Base-by-base conservation (phyloP, 2,329 filamentous ascomycete species). In the Volutella citrinella region DNA sequence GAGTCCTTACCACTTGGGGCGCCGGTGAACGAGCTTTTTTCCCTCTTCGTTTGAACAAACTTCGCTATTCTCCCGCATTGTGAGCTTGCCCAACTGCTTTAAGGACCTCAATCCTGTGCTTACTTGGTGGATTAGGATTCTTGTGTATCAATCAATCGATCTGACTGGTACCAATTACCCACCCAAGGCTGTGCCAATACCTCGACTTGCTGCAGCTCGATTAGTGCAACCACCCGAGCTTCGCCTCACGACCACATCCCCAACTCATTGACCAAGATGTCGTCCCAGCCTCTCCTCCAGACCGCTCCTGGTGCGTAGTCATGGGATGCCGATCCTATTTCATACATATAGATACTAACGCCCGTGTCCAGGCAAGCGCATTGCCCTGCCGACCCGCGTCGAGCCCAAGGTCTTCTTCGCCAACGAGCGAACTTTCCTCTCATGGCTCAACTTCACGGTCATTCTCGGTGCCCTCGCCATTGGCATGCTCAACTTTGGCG, bases 341-440 rank as follows among this genome's bases (percentile, higher is more conserved):
- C n/a, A n/a, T n/a, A n/a, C n/a, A n/a, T n/a, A n/a, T n/a, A n/a
- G n/a, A n/a, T n/a, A n/a, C n/a, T n/a, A n/a, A n/a, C n/a, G n/a
- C n/a, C n/a, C n/a, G n/a, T n/a, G n/a, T n/a, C 29, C 54, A 95
- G 91, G 91, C 77, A 98, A 98, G 73, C 88, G 91, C 61, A 97
- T 98, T 62, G 91, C 93, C 56, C 87, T 98, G 47, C 93, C 93
- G 38, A 96, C 91, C 41, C 89, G 93, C 51, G 91, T 98, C 66
- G 93, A 98, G 68, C 93, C 93, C 55, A 98, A 98, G 70, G 93
- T 98, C 73, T 98, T 97, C 80, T 98, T 98, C 75, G 93, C 93
- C 69, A 98, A 98, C 75, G 93, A 98, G 71, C 88, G 93, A 46
- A 98, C 93, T 45, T 98, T 98, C 64, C 82, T 98, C 57, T 95